Evolutionary conservation across 208 protist species (phyloP), one percentile per base, ranked within the genome.

Genomic region (Novymonas esmeraldas): DNA sequence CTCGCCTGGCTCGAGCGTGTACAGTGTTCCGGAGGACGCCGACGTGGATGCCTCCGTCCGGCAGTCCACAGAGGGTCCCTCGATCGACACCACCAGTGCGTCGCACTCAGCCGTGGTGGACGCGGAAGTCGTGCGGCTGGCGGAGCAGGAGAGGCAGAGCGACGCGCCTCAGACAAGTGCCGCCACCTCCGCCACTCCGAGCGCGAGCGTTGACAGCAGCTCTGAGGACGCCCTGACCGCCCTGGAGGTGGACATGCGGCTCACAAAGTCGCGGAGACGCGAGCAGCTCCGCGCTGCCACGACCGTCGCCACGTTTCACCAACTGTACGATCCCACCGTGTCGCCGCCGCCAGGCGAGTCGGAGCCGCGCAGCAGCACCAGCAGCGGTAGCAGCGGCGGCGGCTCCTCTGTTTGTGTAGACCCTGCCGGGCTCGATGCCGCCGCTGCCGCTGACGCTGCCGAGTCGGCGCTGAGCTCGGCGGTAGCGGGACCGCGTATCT

Each of bases 191-290:
- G 39, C 33, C 13, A 18, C 54, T 34, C 26, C 7, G 54, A 34
- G 42, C n/a, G 24, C 28, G 36, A 24, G 28, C 18, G 45, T 18
- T 24, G 48, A 42, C 44, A 64, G 59, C 16, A 41, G 59, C 20
- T 74, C 65, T 11, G 73, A 81, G 20, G 82, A 85, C 33, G 84
- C 70, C 5, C 60, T 87, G 48, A 66, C 55, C 16, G 74, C 52
- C 16, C 48, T 91, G 56, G 81, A 90, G 51, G 28, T n/a, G 33
- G 85, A 86, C 52, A 73, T 94, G 46, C 26, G 48, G 0, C 52
- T 70, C 7, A 88, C 85, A 5, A 46, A 55, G 55, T 28, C 33
- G 6, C 65, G 81, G 4, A 80, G 88, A 16, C 44, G 39, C 24
- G 44, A 44, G 10, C 78, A 83, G 18, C 54, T 90, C 16, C 55